These are phyloP conservation scores for Herpetomonas samuelpessoai DNA, from an alignment of 208 protist genomes.

Conservation along the genomic window DNA sequence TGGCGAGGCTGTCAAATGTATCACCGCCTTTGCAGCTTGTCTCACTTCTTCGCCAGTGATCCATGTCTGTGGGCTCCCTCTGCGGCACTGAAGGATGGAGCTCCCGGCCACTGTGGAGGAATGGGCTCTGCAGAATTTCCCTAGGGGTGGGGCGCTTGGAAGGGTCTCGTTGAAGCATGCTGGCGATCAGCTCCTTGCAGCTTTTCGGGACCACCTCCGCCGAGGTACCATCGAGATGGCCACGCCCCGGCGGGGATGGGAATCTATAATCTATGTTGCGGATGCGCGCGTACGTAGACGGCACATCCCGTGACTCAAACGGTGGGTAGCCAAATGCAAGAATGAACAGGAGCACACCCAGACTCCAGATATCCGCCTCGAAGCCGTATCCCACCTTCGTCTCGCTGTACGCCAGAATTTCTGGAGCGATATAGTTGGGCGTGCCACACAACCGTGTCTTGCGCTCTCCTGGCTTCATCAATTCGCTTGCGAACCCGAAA, in stretches of 20 bases:
- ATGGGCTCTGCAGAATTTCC: slow-evolving; percentile 10
- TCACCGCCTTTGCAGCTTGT: too few species aligned
- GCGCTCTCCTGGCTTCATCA: slow-evolving; percentile 20
- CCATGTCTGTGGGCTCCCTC: too few species aligned
- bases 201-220: slow-evolving; percentile 28
- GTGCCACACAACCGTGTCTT: slow-evolving; percentile 93
- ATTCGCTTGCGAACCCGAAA: slow-evolving; percentile 89
- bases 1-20: too few species aligned
- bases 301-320: slow-evolving; percentile 73
- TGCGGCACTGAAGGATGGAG: too few species aligned
- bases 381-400: slow-evolving; percentile 78
- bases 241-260: slow-evolving; percentile 31
- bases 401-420: slow-evolving; percentile 54
- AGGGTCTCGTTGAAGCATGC: slow-evolving; percentile 76
- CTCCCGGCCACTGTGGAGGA: background rate
- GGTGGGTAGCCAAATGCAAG: slow-evolving; percentile 80
- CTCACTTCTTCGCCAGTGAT: too few species aligned
- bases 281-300: slow-evolving; percentile 61
- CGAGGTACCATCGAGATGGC: background rate
- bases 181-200: slow-evolving; percentile 81
- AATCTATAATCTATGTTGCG: slow-evolving; percentile 69
- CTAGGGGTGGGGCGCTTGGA: slow-evolving; percentile 26
- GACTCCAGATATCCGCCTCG: slow-evolving; percentile 94
- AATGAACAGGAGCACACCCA: slow-evolving; percentile 92
- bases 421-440: slow-evolving; percentile 96